These are phyloP conservation scores for Penicillium expansum DNA, from an alignment of 2,329 filamentous ascomycete species.

Conservation along the genomic window DNA sequence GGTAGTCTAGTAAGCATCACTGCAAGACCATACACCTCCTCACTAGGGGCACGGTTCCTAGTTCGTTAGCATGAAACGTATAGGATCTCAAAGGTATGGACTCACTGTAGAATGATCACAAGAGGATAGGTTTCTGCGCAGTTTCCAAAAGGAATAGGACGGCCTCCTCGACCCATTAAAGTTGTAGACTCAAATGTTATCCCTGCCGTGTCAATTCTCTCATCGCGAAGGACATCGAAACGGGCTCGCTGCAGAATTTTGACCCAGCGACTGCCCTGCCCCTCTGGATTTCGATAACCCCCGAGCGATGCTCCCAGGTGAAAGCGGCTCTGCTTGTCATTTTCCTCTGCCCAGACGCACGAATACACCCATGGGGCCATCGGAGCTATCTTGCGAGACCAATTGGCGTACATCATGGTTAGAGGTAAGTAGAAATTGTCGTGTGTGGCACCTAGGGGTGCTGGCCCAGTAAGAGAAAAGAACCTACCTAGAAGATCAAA, in stretches of 20 bases:
- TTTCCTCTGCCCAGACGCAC: neutral
- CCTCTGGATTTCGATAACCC: neutral
- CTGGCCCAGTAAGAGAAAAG: neutral
- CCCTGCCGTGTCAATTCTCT: neutral
- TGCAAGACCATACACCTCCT: neutral
- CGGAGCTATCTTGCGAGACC: neutral
- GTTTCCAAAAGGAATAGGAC: neutral
- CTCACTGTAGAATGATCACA: neutral
- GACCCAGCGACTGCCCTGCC: neutral
- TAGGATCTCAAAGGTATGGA: neutral
- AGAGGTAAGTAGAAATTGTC: neutral
- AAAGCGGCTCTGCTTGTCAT: neutral
- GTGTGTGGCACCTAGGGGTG: neutral
- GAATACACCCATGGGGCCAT: neutral
- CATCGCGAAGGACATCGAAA: neutral
- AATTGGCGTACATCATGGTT: neutral
- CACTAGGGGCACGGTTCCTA: neutral
- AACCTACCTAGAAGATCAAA: neutral
- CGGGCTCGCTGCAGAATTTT: neutral
- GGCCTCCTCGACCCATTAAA: accelerated
- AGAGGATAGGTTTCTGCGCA: neutral
- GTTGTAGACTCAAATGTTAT: neutral
- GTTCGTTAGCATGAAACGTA: neutral
- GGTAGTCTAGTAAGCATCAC: neutral
- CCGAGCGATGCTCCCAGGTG: neutral